Base-by-base conservation (phyloP, 2,329 filamentous ascomycete genomes). In the Didymella arachidicola region DNA sequence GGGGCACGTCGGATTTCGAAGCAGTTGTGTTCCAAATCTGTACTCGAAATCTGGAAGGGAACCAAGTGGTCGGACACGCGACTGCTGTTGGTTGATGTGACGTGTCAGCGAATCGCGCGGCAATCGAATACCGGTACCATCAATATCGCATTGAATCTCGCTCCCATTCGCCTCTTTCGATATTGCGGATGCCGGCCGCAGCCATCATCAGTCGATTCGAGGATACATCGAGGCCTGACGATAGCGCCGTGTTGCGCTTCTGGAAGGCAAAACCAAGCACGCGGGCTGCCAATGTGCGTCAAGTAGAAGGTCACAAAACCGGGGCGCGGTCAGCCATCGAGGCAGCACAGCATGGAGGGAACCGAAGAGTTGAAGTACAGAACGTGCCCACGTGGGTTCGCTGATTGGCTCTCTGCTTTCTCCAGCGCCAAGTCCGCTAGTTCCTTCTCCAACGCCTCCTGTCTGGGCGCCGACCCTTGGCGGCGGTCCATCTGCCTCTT, bases 371-470 rank as follows among this genome's bases (percentile, higher is more conserved):
- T 54, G 32, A 54, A 54, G 45, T 54, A 59, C 25, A 26, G 32
- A 38, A 19, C 12, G 26, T 16, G 56, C 41, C 56, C 56, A 59
- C 50, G 56, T 59, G 56, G 56, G 56, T 19, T 11, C 27, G 56
- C 50, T 59, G 56, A 59, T 59, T 59, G 56, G 56, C 27, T 51
- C 43, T 54, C 56, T 32, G 34, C 46, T 54, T 41, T 16, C n/a
- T 29, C 39, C 11, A 10, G 16, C n/a, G 50, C 56, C 56, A 59
- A 59, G 56, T 49, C 19, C 34, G 22, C 50, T 50, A 54, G 19
- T 27, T 54, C 50, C 50, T 50, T 51, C 51, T 42, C n/a, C 50
- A 51, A 53, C 56, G 56, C 50, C 56, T 51, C 41, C n/a, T 27
- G 26, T 32, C 56, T 59, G 50, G 56, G 56, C 56, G 56, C 56